A percentile compares a stretch with the other conserved stretches of the same genome.
Conservation (phyloP, 257 asterid genomes). For the Ajuga chamaepitys region DNA sequence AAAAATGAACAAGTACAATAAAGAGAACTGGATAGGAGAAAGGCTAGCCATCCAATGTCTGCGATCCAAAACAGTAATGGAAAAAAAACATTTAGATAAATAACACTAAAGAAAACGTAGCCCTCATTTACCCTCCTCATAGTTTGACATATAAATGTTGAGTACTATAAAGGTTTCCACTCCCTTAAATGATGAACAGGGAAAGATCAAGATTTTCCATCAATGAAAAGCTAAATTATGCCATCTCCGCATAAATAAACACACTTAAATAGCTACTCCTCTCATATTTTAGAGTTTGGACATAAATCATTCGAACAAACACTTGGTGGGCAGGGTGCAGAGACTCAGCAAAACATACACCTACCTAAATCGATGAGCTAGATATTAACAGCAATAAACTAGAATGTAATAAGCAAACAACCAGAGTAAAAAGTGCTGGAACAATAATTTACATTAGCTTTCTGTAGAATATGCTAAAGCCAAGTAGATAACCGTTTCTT, state of each 20-base stretch:
- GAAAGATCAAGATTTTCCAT: not conserved
- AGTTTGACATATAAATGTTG: not conserved
- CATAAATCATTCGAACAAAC: conserved; percentile 18
- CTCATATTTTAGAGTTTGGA: not conserved
- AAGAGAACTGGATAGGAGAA: not conserved
- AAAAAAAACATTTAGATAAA: not conserved
- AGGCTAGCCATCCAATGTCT: not conserved
- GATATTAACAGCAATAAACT: too few relatives aligned
- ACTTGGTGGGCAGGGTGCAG: conserved; percentile 9
- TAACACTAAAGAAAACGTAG: not conserved
- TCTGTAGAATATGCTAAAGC: not conserved
- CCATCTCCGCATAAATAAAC: not conserved
- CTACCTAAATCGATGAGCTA: not conserved
- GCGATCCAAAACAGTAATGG: not conserved
- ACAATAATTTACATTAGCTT: too few relatives aligned
- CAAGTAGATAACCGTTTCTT: not conserved
- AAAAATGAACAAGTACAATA: not conserved
- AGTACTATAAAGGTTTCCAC: too few relatives aligned
- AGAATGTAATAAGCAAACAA: too few relatives aligned
- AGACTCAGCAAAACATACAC: not conserved
- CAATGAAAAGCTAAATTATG: not conserved
- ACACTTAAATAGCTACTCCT: not conserved
- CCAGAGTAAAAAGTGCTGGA: too few relatives aligned
- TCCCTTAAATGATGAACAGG: too few relatives aligned
- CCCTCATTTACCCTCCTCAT: not conserved